A percentile compares a stretch with the other conserved stretches of the same genome.
phyloP scores from a whole-genome alignment of 306 rosid species.

The Vigna unguiculata region DNA sequence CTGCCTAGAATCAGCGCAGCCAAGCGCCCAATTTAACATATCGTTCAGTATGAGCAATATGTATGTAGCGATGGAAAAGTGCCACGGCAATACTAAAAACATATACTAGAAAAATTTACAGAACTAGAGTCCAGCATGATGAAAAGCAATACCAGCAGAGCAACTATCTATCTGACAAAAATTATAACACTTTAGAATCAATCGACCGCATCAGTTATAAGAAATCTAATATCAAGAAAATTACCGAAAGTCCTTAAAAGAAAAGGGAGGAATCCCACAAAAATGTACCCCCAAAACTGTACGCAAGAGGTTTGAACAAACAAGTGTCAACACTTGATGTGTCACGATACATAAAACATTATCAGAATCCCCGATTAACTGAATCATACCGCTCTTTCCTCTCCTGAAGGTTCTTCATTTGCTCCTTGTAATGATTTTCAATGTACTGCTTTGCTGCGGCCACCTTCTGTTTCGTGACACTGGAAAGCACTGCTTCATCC shows the following conservation, averaged over 20 bases:
- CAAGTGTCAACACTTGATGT: neutral
- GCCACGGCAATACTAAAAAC: neutral
- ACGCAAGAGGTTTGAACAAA: constrained; percentile 1
- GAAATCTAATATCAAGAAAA: neutral
- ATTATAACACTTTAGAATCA: neutral
- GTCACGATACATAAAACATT: neutral
- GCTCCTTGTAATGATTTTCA: constrained; percentile 98
- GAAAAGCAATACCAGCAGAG: constrained; percentile 17
- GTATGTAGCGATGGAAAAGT: neutral
- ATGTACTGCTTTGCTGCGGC: constrained; percentile 95
- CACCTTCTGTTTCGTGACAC: constrained; percentile 84
- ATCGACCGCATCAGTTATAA: neutral
- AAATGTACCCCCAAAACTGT: neutral
- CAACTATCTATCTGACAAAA: neutral
- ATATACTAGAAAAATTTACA: neutral
- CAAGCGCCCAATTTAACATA: neutral
- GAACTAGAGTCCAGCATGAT: constrained; percentile 11
- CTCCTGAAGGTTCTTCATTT: constrained; percentile 93
- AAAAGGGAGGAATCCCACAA: neutral
- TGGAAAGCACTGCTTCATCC: constrained; percentile 80
- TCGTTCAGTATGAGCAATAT: neutral
- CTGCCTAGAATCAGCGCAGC: neutral
- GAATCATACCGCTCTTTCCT: constrained; percentile 86
- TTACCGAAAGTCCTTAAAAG: neutral
- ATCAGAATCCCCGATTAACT: constrained; percentile 12